phyloP scores from a whole-genome alignment of 139 green algal genomes.

The Coelastrella sp. region DNA sequence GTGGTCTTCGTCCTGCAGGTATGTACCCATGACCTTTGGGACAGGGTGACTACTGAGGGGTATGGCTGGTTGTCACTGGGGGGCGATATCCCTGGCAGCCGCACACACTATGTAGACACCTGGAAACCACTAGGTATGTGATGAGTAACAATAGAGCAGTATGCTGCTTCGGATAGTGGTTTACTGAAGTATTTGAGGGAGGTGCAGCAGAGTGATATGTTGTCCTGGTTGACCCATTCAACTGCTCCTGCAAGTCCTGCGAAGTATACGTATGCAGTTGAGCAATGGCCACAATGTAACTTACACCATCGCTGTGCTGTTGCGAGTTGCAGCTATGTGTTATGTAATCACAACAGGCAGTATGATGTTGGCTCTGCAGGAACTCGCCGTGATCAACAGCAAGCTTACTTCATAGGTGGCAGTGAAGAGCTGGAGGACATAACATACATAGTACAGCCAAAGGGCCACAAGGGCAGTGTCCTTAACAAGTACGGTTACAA shows the following conservation, averaged over 20 bases:
- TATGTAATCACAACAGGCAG: too few relatives aligned
- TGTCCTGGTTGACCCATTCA: too few relatives aligned
- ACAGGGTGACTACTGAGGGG: conserved; percentile 68
- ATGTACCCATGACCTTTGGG: conserved; percentile 61
- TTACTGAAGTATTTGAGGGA: too few relatives aligned
- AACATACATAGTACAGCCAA: conserved; percentile 48
- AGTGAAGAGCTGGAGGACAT: conserved; percentile 65
- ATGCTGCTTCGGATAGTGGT: not conserved
- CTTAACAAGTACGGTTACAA: conserved; percentile 76
- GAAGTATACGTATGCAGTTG: too few relatives aligned
- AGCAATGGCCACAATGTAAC: too few relatives aligned
- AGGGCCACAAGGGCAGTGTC: conserved; percentile 10
- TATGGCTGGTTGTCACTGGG: conserved; percentile 68
- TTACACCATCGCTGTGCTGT: too few relatives aligned
- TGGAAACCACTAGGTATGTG: conserved; percentile 68
- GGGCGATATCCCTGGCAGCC: not conserved
- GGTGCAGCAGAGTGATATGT: too few relatives aligned
- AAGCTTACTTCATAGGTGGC: conserved; percentile 73
- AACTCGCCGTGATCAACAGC: conserved; percentile 53
- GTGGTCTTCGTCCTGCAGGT: too few relatives aligned
- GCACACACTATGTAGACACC: conserved; percentile 55
- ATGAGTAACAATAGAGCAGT: not conserved
- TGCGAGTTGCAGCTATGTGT: too few relatives aligned
- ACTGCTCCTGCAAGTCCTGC: too few relatives aligned
- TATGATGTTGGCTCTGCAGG: conserved; percentile 49